phyloP scores from a whole-genome alignment of 148 eudicot genomes.

The Beta vulgaris region DNA sequence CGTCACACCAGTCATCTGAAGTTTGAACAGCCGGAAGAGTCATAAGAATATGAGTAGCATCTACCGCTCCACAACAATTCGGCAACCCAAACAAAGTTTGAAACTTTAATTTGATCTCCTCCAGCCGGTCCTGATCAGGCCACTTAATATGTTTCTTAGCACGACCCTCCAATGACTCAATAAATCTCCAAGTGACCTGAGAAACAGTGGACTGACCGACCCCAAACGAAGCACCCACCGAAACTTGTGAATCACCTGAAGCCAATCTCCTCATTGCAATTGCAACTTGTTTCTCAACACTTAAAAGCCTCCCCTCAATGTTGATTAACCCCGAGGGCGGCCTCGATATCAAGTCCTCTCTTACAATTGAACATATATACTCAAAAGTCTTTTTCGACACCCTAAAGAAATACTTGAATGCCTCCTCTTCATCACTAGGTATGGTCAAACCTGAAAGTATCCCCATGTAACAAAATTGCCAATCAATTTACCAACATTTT shows the following conservation, averaged over 20 bases:
- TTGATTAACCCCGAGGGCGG: constrained; percentile 98
- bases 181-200: constrained; percentile 91
- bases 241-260: constrained; percentile 95
- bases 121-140: constrained; percentile 56
- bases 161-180: constrained; percentile 85
- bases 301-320: constrained; percentile 95
- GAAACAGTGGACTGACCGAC: constrained; percentile 99
- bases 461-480: background rate
- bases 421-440: constrained; percentile 78
- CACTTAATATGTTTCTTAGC: constrained; percentile 85
- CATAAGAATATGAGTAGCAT: constrained; percentile 80
- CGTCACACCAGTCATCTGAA: constrained; percentile 94
- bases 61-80: constrained; percentile 91
- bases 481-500: constrained; percentile 17
- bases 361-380: constrained; percentile 84
- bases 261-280: constrained; percentile 88
- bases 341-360: constrained; percentile 85
- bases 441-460: constrained; percentile 47
- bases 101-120: constrained; percentile 62
- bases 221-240: constrained; percentile 90
- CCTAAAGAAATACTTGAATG: constrained; percentile 84
- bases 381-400: constrained; percentile 84
- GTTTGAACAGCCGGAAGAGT: constrained; percentile 92
- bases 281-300: constrained; percentile 99
- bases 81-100: constrained; percentile 62